These are phyloP conservation scores for Kewa caespitosa DNA, from an alignment of 179 eudicot species.

Conservation along the genomic window DNA sequence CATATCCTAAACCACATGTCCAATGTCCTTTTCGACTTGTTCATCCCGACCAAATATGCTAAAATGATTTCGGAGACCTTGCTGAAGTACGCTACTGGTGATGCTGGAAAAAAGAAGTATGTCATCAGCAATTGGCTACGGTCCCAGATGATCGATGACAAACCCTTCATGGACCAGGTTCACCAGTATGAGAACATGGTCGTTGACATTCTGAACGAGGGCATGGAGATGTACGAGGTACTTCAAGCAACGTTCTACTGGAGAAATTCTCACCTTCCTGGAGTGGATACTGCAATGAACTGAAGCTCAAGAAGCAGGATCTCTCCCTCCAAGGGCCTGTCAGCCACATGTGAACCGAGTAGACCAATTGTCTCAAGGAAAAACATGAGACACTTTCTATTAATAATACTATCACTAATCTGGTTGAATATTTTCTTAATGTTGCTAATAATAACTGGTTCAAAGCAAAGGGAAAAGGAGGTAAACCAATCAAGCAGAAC, in stretches of 20 bases:
- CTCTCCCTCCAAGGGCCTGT: too few relatives aligned
- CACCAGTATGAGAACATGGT: not conserved
- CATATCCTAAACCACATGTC: not conserved
- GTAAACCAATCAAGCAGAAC: too few relatives aligned
- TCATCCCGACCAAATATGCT: not conserved
- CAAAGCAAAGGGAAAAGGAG: too few relatives aligned
- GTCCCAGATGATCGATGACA: constrained; percentile 2
- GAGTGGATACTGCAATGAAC: not conserved
- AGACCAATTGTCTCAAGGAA: too few relatives aligned
- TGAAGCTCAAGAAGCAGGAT: not conserved
- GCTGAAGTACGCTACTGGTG: not conserved
- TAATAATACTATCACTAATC: too few relatives aligned
- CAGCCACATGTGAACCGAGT: too few relatives aligned
- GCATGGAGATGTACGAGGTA: not conserved
- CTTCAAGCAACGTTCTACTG: not conserved
- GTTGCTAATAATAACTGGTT: too few relatives aligned
- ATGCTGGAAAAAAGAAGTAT: not conserved
- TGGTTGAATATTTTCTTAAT: too few relatives aligned
- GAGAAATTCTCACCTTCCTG: not conserved
- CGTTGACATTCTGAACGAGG: not conserved
- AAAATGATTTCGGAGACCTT: not conserved
- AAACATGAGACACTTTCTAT: too few relatives aligned
- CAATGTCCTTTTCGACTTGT: not conserved
- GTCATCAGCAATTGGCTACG: not conserved
- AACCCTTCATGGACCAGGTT: constrained; percentile 1